These are phyloP conservation scores for Micractinium sp. DNA, from an alignment of 139 green algal genomes.

Conservation along the genomic window DNA sequence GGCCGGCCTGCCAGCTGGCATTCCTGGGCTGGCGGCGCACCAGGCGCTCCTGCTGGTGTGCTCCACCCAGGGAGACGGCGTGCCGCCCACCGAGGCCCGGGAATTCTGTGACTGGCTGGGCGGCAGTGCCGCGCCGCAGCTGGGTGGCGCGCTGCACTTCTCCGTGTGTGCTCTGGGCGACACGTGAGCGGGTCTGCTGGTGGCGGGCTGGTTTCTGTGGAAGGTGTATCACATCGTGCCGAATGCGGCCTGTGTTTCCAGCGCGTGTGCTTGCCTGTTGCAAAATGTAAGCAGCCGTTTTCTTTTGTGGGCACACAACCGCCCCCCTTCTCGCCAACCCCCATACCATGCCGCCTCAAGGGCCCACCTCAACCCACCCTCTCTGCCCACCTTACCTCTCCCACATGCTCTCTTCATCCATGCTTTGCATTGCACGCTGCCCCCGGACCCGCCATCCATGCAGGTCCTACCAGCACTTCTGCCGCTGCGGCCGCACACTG, in stretches of 20 bases:
- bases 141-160: slow-evolving; percentile 55
- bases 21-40: slow-evolving; percentile 47
- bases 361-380: not conserved
- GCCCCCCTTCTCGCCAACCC: not conserved
- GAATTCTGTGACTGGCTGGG: slow-evolving; percentile 89
- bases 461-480: slow-evolving; percentile 89
- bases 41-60: slow-evolving; percentile 79
- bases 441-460: not conserved
- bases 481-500: slow-evolving; percentile 80
- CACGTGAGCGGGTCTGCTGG: slow-evolving; percentile 52
- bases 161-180: slow-evolving; percentile 87
- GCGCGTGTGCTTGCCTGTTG: no score
- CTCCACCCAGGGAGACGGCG: slow-evolving; percentile 92
- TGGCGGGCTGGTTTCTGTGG: not conserved
- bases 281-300: no score
- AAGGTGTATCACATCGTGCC: not conserved
- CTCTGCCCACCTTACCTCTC: not conserved
- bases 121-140: slow-evolving; percentile 45
- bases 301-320: no score
- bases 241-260: no score
- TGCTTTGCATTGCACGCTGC: not conserved
- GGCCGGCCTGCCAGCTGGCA: slow-evolving; percentile 73
- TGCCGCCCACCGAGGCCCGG: slow-evolving; percentile 84
- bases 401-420: no score
- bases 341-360: not conserved